These are phyloP conservation scores for Eutrema yunnanense DNA, from an alignment of 345 rosid species.

Conservation along the genomic window DNA sequence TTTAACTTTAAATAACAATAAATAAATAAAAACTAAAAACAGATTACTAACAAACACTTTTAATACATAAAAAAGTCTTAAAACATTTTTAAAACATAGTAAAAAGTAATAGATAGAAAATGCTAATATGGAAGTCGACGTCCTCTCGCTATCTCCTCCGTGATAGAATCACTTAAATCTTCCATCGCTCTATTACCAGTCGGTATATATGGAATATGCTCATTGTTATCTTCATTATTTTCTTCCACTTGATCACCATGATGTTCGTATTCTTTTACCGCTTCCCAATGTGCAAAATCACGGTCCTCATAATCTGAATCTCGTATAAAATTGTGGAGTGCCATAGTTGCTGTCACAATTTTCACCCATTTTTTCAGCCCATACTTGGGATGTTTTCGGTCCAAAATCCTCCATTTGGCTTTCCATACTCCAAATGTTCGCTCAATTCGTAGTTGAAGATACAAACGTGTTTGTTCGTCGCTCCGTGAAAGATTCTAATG, in stretches of 20 bases:
- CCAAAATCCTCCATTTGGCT: neutral
- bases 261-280: neutral
- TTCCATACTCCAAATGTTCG: neutral
- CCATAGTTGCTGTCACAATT: too few relatives aligned
- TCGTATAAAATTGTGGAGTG: neutral
- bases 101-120: too few relatives aligned
- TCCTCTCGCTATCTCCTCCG: neutral
- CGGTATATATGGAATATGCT: neutral
- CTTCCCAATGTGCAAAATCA: neutral
- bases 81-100: too few relatives aligned
- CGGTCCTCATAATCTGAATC: neutral
- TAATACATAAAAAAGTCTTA: too few relatives aligned
- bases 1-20: too few relatives aligned
- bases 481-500: too few relatives aligned
- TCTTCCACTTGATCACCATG: neutral
- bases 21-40: too few relatives aligned
- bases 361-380: neutral
- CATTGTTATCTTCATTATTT: neutral
- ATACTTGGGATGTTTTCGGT: neutral
- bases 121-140: neutral
- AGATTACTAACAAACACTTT: too few relatives aligned
- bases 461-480: too few relatives aligned
- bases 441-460: neutral
- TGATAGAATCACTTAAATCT: neutral
- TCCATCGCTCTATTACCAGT: neutral